These are phyloP conservation scores for Erythrophleum ivorense DNA, from an alignment of 331 rosid species.

Conservation along the genomic window DNA sequence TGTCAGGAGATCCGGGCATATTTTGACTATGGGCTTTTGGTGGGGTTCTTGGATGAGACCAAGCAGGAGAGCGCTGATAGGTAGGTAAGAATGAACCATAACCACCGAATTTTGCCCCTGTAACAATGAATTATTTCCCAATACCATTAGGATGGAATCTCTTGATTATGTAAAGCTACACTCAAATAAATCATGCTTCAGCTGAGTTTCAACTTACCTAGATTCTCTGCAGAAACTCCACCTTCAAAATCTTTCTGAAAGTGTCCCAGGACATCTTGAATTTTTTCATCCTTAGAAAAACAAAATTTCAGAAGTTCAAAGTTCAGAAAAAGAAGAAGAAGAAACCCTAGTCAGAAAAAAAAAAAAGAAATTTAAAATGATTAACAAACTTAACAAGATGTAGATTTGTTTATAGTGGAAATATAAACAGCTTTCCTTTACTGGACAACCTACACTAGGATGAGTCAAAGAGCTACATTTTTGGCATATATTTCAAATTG, in stretches of 20 bases:
- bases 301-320: slow-evolving; percentile 15
- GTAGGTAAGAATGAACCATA: slow-evolving; percentile 92
- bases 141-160: slow-evolving; percentile 34
- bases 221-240: slow-evolving; percentile 63
- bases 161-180: slow-evolving; percentile 20
- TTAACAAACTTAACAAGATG: slow-evolving; percentile 1
- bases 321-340: slow-evolving; percentile 3
- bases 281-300: slow-evolving; percentile 69
- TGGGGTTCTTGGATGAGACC: slow-evolving; percentile 59
- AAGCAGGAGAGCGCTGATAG: slow-evolving; percentile 58
- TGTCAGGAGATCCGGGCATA: slow-evolving; percentile 51
- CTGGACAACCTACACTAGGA: slow-evolving; percentile 1
- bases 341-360: neutral
- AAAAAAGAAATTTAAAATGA: slow-evolving; percentile 22
- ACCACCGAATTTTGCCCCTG: slow-evolving; percentile 91
- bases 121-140: slow-evolving; percentile 41
- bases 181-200: slow-evolving; percentile 15
- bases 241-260: slow-evolving; percentile 81
- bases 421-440: slow-evolving; percentile 19
- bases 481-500: slow-evolving; percentile 30
- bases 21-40: slow-evolving; percentile 56
- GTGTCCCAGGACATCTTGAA: slow-evolving; percentile 74
- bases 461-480: slow-evolving; percentile 21
- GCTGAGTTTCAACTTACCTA: slow-evolving; percentile 64
- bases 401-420: slow-evolving; percentile 20